Percentiles rank a stretch among this genome's conserved stretches.
phyloP scores from a whole-genome alignment of 345 rosid genomes.

The Trapa incisa region DNA sequence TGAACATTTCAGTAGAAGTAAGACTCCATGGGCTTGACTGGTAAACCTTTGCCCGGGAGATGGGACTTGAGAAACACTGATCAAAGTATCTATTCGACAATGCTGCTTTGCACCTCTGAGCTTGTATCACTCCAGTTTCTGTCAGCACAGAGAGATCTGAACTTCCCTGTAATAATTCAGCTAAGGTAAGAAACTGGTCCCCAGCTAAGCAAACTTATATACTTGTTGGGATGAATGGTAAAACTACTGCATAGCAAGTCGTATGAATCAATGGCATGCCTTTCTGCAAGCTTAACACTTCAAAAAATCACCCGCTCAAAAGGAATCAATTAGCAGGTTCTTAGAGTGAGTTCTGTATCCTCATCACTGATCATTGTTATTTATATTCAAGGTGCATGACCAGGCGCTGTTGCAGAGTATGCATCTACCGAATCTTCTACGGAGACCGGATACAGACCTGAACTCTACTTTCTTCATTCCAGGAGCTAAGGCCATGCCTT shows the following conservation, averaged over 20 bases:
- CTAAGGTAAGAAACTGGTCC: neutral
- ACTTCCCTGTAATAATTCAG: conserved; percentile 31
- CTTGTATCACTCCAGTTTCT: conserved; percentile 49
- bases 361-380: too few relatives aligned
- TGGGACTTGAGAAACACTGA: conserved; percentile 49
- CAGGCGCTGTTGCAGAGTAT: neutral
- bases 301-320: neutral
- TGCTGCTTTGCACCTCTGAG: conserved; percentile 41
- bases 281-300: neutral
- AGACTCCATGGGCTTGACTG: neutral
- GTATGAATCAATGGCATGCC: neutral
- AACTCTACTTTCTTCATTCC: conserved; percentile 52
- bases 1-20: neutral
- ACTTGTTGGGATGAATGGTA: neutral
- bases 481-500: conserved; percentile 66
- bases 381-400: neutral
- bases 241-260: neutral
- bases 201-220: neutral
- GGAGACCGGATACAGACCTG: conserved; percentile 31
- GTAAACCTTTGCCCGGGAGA: conserved; percentile 51
- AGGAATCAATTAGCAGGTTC: neutral
- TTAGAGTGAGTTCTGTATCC: neutral
- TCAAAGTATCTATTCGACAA: conserved; percentile 31
- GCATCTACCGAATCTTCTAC: neutral
- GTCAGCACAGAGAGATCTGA: conserved; percentile 48